Evolutionary conservation across 2,329 filamentous ascomycete genomes (phyloP), one percentile per base, ranked within the genome.

Genomic region (Beauveria bassiana): DNA sequence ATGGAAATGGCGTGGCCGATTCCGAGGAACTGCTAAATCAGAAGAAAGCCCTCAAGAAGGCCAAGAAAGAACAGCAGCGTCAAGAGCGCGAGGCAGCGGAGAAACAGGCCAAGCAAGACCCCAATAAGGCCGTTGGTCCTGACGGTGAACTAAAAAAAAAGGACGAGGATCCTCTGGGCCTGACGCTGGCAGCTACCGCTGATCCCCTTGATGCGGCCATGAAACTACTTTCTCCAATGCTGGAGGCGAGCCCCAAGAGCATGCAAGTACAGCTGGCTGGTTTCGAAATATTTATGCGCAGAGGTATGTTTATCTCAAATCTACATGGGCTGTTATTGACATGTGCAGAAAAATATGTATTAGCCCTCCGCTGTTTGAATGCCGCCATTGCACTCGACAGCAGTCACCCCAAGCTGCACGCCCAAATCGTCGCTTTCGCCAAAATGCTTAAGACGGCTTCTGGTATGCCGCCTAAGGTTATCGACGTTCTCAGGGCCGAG

Each of bases 11-110:
- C 34, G 79, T 77, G n/a, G 72, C 73, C 46, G 73, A 76, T 53
- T 77, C 76, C 2, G 82, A 86, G 10, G 84, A 86, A 63, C 77
- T 85, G 1, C 79, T 85, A 22, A 91, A 93, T 68, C 85, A 84
- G 67, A 96, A 93, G 79, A 96, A 93, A 79, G 91, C 90, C 0
- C 81, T 88, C 31, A 96, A 96, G 79, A 96, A 96, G 78, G 90
- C 91, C 0, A 91, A 88, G 75, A 95, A 90, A 72, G 91, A 93
- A 68, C 74, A 77, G 63, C 76, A 79, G 68, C 74, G 77, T 14
- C 64, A 88, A 40, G 89, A 93, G 73, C 87, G 90, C 69, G 88
- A 90, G 66, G 90, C 92, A 46, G 87, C 88, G 28, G 91, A 92
- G 66, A 90, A 86, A 70, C 85, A 85, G 22, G 86, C 88, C 42